phyloP scores from a whole-genome alignment of 257 asterid genomes.

The Anisodus acutangulus region DNA sequence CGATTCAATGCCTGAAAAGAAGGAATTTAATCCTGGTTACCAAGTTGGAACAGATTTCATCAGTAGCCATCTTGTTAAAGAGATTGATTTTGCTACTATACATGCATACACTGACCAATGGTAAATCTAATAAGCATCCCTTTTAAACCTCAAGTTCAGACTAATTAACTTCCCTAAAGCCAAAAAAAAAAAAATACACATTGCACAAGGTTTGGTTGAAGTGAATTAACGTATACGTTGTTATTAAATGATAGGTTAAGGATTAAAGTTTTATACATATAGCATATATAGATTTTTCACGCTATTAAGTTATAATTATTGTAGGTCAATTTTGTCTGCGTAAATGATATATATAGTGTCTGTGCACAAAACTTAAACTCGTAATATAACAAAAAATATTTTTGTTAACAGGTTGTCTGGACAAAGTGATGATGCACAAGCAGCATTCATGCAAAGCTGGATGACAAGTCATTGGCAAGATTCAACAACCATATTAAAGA shows the following conservation, averaged over 20 bases:
- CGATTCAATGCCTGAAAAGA: slow-evolving; percentile 60
- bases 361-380: too few relatives aligned
- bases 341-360: too few relatives aligned
- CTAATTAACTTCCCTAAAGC: neutral
- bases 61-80: slow-evolving; percentile 47
- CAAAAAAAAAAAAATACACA: too few relatives aligned
- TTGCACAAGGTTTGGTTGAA: too few relatives aligned
- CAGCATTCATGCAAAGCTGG: slow-evolving; percentile 54
- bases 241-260: too few relatives aligned
- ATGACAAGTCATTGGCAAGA: slow-evolving; percentile 49
- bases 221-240: too few relatives aligned
- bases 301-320: too few relatives aligned
- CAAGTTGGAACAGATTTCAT: slow-evolving; percentile 80
- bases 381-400: too few relatives aligned
- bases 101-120: slow-evolving; percentile 76
- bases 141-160: neutral
- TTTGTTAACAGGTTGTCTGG: slow-evolving; percentile 43
- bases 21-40: slow-evolving; percentile 65
- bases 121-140: slow-evolving; percentile 31
- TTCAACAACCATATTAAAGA: slow-evolving; percentile 43
- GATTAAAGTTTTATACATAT: too few relatives aligned
- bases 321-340: too few relatives aligned
- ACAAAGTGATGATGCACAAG: slow-evolving; percentile 41
- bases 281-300: too few relatives aligned
- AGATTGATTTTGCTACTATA: slow-evolving; percentile 70